phyloP scores from a whole-genome alignment of 2,329 filamentous ascomycete species.

The Ophiostoma himal-ulmi region DNA sequence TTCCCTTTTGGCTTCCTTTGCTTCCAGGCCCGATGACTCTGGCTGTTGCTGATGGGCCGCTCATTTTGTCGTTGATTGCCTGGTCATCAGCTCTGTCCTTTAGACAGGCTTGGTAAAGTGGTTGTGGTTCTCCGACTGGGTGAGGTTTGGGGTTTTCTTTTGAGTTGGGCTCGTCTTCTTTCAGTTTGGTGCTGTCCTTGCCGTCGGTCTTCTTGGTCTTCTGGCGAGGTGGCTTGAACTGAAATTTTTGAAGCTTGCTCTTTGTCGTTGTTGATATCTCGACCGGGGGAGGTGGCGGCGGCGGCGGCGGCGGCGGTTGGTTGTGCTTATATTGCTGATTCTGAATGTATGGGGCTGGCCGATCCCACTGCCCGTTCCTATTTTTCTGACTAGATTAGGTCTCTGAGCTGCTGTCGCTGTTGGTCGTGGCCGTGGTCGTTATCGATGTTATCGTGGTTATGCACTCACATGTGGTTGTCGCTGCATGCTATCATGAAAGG shows the following conservation, averaged over 20 bases:
- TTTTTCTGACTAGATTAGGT: slow-evolving; percentile 25
- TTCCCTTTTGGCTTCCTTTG: slow-evolving; percentile 1
- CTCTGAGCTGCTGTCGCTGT: not conserved
- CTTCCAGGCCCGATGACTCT: not conserved
- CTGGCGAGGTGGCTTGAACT: slow-evolving; percentile 41
- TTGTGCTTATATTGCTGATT: slow-evolving; percentile 26
- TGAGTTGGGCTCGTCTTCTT: not conserved
- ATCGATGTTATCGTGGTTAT: not conserved
- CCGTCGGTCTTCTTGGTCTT: not conserved
- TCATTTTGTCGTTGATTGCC: not conserved
- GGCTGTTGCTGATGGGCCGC: not conserved
- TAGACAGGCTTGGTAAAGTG: not conserved
- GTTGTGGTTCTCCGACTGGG: not conserved
- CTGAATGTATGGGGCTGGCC: slow-evolving; percentile 34
- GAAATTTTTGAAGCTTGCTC: slow-evolving; percentile 53
- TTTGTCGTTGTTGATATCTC: slow-evolving; percentile 55
- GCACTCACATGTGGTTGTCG: slow-evolving; percentile 20
- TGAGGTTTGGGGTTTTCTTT: not conserved
- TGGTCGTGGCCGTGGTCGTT: not conserved
- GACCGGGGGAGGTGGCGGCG: slow-evolving; percentile 36
- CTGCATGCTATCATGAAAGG: slow-evolving; percentile 32
- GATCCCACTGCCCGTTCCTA: slow-evolving; percentile 37
- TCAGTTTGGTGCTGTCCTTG: not conserved
- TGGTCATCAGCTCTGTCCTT: not conserved
- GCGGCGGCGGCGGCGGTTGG: slow-evolving; percentile 29